These are phyloP conservation scores for Paramecium primaurelia DNA, from an alignment of 73 alveolate species.

Conservation along the genomic window DNA sequence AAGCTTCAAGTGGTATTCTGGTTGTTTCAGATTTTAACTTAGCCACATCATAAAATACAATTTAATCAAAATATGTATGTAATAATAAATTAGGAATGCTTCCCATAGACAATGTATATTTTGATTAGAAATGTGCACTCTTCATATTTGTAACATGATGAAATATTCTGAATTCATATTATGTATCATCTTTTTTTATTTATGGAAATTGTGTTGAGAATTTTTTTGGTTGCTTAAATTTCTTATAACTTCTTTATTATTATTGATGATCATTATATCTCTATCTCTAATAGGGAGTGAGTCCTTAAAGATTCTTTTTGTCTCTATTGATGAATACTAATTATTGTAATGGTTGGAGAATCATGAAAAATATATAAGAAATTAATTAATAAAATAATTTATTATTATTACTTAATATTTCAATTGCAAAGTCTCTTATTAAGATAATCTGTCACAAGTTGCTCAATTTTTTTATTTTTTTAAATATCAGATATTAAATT, in stretches of 20 bases:
- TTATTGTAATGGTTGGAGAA: not conserved
- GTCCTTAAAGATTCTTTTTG: not conserved
- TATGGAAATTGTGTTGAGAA: not conserved
- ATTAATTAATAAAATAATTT: too few relatives aligned
- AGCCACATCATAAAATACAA: not conserved
- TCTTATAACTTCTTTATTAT: not conserved
- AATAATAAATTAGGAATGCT: not conserved
- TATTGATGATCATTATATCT: not conserved
- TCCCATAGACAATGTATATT: not conserved
- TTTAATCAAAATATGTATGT: not conserved
- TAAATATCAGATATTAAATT: not conserved
- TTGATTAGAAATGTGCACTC: conserved; percentile 24
- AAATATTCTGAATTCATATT: not conserved
- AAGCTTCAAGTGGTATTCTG: not conserved
- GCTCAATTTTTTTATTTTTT: not conserved
- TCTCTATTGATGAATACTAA: not conserved
- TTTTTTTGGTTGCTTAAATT: not conserved
- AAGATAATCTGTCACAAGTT: not conserved
- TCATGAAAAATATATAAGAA: not conserved
- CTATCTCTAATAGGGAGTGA: not conserved
- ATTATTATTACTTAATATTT: too few relatives aligned
- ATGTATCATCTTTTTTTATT: not conserved
- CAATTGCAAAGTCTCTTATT: not conserved
- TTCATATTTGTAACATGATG: not conserved
- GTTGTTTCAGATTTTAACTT: not conserved